Conservation (phyloP, 2,329 filamentous ascomycete genomes). For the Verticillium tricorpus region DNA sequence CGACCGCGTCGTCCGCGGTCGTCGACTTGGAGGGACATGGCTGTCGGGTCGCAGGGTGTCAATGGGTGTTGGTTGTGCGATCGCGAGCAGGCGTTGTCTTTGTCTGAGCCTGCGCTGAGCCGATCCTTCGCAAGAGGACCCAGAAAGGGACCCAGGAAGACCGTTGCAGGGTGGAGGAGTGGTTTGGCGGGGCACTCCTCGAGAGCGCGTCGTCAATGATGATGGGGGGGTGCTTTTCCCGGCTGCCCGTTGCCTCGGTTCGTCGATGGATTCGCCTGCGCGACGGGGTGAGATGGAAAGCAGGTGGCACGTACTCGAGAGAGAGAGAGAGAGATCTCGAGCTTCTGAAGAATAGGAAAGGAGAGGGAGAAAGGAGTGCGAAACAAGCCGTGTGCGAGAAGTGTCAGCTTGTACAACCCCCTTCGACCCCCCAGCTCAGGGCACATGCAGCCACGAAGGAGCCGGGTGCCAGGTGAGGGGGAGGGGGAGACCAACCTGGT, state of each 20-base stretch:
- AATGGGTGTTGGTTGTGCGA: not conserved
- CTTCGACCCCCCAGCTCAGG: not conserved
- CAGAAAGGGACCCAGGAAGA: too few relatives aligned
- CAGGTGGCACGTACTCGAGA: not conserved
- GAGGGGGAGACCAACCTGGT: not conserved
- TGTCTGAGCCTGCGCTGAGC: too few relatives aligned
- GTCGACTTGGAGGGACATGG: slow-evolving; percentile 50
- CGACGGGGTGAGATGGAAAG: not conserved
- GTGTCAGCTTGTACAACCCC: not conserved
- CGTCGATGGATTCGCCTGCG: not conserved
- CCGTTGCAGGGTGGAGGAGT: not conserved
- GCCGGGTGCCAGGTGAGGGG: not conserved
- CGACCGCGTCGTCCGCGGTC: slow-evolving; percentile 39
- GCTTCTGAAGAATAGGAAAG: not conserved
- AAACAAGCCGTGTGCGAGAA: not conserved
- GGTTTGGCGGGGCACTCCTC: not conserved
- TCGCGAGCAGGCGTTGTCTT: not conserved
- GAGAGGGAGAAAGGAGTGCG: not conserved
- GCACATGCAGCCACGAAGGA: not conserved
- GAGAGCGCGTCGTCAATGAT: not conserved
- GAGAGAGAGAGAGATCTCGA: not conserved
- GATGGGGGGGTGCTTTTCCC: not conserved
- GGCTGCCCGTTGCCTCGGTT: not conserved
- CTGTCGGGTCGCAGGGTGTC: not conserved
- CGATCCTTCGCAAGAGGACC: not conserved